These are phyloP conservation scores for Collybia mongolica DNA, from an alignment of 768 basidiomycete genomes.

Conservation along the genomic window DNA sequence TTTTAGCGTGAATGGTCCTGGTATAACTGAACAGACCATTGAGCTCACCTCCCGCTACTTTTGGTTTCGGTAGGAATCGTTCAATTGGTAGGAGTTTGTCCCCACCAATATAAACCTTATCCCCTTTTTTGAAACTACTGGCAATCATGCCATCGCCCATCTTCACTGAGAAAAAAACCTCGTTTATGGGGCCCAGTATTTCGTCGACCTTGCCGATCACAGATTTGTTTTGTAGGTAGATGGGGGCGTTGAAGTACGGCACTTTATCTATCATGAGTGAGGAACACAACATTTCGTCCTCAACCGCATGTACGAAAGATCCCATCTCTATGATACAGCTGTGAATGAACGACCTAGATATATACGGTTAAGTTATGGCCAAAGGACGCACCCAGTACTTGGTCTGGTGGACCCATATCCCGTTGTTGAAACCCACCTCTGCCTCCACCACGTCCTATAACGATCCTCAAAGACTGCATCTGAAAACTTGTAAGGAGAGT, in stretches of 20 bases:
- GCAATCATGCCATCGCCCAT: constrained; percentile 97
- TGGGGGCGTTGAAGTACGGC: constrained; percentile 98
- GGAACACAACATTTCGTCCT: constrained; percentile 96
- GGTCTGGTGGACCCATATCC: constrained; percentile 77
- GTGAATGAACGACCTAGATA: constrained; percentile 7
- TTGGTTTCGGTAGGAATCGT: constrained; percentile 95
- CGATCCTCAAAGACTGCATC: constrained; percentile 25
- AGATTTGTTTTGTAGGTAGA: constrained; percentile 96
- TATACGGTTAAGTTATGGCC: neutral
- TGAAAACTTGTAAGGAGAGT: neutral
- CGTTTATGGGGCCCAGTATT: constrained; percentile 98
- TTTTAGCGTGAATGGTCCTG: neutral
- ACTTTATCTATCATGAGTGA: constrained; percentile 87
- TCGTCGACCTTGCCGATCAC: constrained; percentile 97
- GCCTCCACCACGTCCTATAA: constrained; percentile 56
- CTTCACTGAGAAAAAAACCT: constrained; percentile 97
- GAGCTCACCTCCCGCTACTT: constrained; percentile 63
- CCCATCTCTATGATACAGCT: constrained; percentile 72
- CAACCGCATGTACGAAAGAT: constrained; percentile 90
- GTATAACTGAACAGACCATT: constrained; percentile 9
- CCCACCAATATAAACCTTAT: constrained; percentile 96
- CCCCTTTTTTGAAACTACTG: constrained; percentile 93
- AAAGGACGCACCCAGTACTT: constrained; percentile 61
- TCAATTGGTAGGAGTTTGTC: constrained; percentile 97
- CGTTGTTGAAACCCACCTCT: constrained; percentile 71